Conservation (phyloP, 2,329 filamentous ascomycete species). For the Aureobasidium uvarum region DNA sequence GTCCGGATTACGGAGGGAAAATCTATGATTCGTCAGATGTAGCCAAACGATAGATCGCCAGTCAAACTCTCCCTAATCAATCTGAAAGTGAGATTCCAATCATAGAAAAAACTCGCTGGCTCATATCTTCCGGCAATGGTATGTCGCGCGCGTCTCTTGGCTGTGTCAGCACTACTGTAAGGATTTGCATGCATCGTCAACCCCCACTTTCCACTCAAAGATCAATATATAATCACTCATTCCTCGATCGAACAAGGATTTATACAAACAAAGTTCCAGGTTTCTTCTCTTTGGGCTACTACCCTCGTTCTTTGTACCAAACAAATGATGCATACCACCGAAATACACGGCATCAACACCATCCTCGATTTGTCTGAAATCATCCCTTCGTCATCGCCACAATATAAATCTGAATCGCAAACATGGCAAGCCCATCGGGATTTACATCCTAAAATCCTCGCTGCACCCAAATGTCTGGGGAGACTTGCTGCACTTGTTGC, state of each 20-base stretch:
- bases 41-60: no score
- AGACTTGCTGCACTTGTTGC: background rate
- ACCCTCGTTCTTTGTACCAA: background rate
- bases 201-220: background rate
- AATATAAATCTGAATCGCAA: slow-evolving; percentile 12
- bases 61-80: no score
- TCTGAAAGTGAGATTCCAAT: no score
- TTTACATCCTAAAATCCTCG: slow-evolving; percentile 12
- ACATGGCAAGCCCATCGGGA: slow-evolving; percentile 22
- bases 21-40: no score
- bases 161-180: background rate
- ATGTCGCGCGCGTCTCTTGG: background rate
- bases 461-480: background rate
- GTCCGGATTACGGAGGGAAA: no score
- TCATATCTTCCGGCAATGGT: no score
- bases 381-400: background rate
- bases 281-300: background rate
- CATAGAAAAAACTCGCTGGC: no score
- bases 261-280: no score
- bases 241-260: no score
- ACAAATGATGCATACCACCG: background rate
- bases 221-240: no score
- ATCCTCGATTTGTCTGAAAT: slow-evolving; percentile 1
- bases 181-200: background rate
- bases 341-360: background rate